Base-by-base conservation (phyloP, 176 grass and related monocot genomes). In the Hsuehochloa calcarea region DNA sequence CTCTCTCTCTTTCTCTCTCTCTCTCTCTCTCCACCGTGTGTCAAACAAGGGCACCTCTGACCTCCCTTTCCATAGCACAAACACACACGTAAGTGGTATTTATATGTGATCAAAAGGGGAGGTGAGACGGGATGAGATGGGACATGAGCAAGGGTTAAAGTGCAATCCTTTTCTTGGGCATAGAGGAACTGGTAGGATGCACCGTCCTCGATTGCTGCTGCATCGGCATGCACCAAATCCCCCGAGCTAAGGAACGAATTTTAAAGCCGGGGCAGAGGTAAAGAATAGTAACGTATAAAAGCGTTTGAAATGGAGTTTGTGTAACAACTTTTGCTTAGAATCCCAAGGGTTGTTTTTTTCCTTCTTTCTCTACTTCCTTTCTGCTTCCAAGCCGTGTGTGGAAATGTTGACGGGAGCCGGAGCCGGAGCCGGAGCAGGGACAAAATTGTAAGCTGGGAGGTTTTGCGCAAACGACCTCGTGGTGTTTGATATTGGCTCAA, bases 161-260 rank as follows among this genome's bases (percentile, higher is more conserved):
- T 37, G 46, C 23, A 88, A 65, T 87, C 45, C 93, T 90, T 95
- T 95, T 80, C 93, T 88, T 95, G 88, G 55, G 64, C 82, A 87
- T 75, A 69, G 86, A 91, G 90, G 88, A 95, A 95, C 77, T 82
- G 65, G 63, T 43, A 80, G 40, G 62, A 78, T 70, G 22, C n/a
- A 5, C 59, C 34, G 10, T 29, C 27, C 25, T 45, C 73, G 61
- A 29, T 70, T 23, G 60, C 29, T 34, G 63, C 31, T 65, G 43
- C 10, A 35, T 64, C 69, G 26, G 47, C 52, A 55, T 66, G 78
- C 74, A 80, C 83, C 81, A 85, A 91, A 91, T 83, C 84, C 87
- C 55, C 60, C 68, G 19, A 40, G 64, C 31, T 75, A 94, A 94
- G 90, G 70, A 94, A 94, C 38, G 87, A 90, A 94, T 82, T 67